Base-by-base conservation (phyloP, 129 eudicot species). In the Flaveria trinervia region DNA sequence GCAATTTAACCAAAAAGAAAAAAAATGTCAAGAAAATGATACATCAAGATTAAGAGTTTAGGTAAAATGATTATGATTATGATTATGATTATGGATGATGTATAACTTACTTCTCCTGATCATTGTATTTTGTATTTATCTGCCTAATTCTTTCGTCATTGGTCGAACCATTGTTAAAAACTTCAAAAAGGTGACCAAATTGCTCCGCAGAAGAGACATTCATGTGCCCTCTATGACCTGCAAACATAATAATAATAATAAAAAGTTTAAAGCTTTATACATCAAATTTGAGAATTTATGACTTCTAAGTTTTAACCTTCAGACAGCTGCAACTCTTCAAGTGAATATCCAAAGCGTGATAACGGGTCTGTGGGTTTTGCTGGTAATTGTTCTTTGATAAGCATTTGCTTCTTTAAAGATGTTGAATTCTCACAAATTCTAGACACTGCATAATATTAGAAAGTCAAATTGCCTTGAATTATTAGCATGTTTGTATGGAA, bases 101-200 rank as follows among this genome's bases (percentile, higher is more conserved):
- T 49, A 17, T 17, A 22, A 66, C 79, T 28, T 88, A 91, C 96
- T 89, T 90, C 73, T 86, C 97, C 65, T 86, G 89, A 51, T 88
- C 88, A 39, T 67, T 66, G 67, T 73, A 84, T 39, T 77, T 78
- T 49, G 85, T 81, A 26, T 77, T 78, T 71, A 79, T 76, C 73
- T 65, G 82, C 85, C 85, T 78, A 74, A 74, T 56, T 75, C 80
- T 84, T 71, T 80, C 84, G 36, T 80, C 91, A n/a, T 65, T 77
- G 71, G 73, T 23, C 28, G 89, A 73, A 3, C 79, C 88, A 70
- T 72, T 75, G 50, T 88, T 84, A 39, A 86, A 78, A 81, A 74
- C 88, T 59, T 83, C 89, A 22, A 86, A 64, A 43, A 86, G 78
- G 71, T 82, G 80, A 75, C 81, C 85, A 79, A 86, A 86, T 39